Evolutionary conservation across 768 basidiomycete genomes (phyloP), one percentile per base, ranked within the genome.

Genomic region (Mycena crocata): DNA sequence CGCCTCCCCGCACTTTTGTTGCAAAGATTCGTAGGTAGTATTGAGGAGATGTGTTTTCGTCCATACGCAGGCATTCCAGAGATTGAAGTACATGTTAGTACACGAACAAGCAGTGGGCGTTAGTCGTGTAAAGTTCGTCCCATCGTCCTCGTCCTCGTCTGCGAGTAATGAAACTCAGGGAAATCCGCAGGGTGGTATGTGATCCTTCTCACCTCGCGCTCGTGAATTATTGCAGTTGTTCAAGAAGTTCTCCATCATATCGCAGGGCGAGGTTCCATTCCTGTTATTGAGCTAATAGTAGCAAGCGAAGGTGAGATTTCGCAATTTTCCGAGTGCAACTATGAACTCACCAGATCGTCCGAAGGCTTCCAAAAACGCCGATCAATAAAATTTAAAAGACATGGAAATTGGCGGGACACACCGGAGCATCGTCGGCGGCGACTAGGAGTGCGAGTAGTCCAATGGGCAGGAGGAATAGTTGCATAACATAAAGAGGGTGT

Each of bases 1-100:
- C n/a, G 56, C 37, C 32, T 56, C 37, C 31, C 37, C 37, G 65
- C 69, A 70, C 2, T 42, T 34, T 21, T 66, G 37, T n/a, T 42
- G 17, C 42, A 66, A 37, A 7, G 40, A 21, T 23, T 56, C 54
- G 48, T 62, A 57, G 9, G 28, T 1, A 19, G 68, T 14, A 62
- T 35, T 14, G 65, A 23, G n/a, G 54, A 37, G 21, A 3, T 13
- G 51, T 49, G 57, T 42, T 23, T 14, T 48, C 3, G 62, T 45
- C 44, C 28, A 67, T 7, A 45, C 9, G 44, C 69, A 70, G 17
- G 65, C 69, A 52, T 57, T 63, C 65, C 64, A 66, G 45, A 69
- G 68, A 30, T 69, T 70, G 56, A 70, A 66, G 57, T 34, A 66
- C 2, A 66, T 37, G 44, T 70, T 70, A 45, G 68, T 62, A 62